Conservation (phyloP, 805 yeast genomes). For the Hemisphaericaspora nanyangensis region DNA sequence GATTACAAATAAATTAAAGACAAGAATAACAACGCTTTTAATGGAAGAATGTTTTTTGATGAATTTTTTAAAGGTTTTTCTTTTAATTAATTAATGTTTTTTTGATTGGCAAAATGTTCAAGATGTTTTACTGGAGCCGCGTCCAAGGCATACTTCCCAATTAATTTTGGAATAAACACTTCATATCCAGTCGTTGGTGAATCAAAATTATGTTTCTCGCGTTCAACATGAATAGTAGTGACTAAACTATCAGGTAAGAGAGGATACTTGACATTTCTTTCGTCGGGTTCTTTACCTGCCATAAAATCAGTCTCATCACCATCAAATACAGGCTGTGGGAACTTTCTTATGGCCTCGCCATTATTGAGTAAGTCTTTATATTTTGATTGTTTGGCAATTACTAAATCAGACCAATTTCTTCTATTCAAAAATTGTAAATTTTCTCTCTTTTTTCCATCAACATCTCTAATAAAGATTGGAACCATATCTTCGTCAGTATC, state of each 20-base stretch:
- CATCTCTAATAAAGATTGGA: constrained; percentile 62
- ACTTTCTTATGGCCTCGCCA: constrained; percentile 18
- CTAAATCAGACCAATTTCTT: constrained; percentile 70
- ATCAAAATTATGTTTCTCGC: constrained; percentile 42
- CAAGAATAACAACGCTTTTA: no score
- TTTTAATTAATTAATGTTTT: no score
- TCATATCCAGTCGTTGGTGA: constrained; percentile 65
- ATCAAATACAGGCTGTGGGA: constrained; percentile 41
- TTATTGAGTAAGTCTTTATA: constrained; percentile 17
- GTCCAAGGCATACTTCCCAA: constrained; percentile 29
- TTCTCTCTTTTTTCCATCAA: constrained; percentile 45
- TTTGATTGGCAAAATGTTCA: no score
- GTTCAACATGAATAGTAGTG: constrained; percentile 72
- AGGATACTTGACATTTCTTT: constrained; percentile 48
- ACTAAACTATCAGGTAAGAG: constrained; percentile 55
- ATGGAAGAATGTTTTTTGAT: no score
- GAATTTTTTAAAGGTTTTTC: no score
- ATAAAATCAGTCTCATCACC: constrained; percentile 1
- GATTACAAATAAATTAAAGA: no score
- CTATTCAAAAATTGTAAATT: constrained; percentile 58
- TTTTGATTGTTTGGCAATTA: constrained; percentile 43
- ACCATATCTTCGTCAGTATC: constrained; percentile 76
- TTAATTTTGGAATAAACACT: constrained; percentile 62
- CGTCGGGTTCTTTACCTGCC: constrained; percentile 16
- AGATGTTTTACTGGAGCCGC: constrained; percentile 30